Evolutionary conservation across 768 basidiomycete species (phyloP), one percentile per base, ranked within the genome.

Genomic region (Russula sp.): DNA sequence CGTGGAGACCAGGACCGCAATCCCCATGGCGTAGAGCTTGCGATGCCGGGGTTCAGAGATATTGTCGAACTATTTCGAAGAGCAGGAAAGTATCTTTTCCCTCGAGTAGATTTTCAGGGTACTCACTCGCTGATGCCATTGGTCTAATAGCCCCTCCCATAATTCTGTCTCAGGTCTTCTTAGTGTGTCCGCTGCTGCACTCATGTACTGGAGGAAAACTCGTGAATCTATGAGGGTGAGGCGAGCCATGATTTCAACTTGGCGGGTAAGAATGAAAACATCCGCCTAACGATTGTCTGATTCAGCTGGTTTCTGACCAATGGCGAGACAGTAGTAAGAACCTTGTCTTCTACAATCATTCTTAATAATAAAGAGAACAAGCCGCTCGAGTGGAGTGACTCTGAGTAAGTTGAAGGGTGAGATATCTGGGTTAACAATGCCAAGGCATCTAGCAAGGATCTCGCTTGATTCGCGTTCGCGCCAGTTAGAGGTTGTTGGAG

Each of bases 21-120:
- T 82, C 1, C 88, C 91, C 78, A 96, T 86, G 11, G 92, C 90
- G 29, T 83, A 75, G 59, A 96, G 77, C 75, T 96, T 96, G 60
- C 93, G 85, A 63, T 88, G 81, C 10, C 86, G 82, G 1, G 90
- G 85, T 70, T 94, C 90, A 16, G 88, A 88, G 84, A 94, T 89
- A 70, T 86, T 88, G 72, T 96, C 93, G 70, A 94, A 92, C 93
- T 96, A 42, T 50, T 25, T 45, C 25, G 36, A 32, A 18, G 67
- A n/a, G 35, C n/a, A 34, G 39, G 48, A 34, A 49, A 50, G 18
- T 49, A 45, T 11, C 18, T 25, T 35, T 57, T n/a, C 45, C 6
- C 50, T 46, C 11, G 41, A 20, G 16, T 34, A 32, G 20, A 41
- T 6, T 39, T 13, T n/a, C 7, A 42, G 35, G 39, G 6, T 14